Conservation (phyloP, 768 basidiomycete species). For the Epithele typhae region DNA sequence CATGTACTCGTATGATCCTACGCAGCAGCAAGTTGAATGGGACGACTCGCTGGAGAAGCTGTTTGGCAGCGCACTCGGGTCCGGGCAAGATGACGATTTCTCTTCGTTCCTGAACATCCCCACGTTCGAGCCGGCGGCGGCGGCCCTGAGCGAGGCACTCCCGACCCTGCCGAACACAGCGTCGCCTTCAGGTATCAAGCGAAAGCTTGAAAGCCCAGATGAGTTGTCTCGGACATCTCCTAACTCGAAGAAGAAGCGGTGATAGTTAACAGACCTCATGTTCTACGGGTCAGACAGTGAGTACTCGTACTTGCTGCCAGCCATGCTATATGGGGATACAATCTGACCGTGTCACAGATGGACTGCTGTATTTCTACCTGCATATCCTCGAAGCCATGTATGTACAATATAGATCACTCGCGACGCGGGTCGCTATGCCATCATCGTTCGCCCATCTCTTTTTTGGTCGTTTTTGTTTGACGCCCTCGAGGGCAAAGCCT, state of each 20-base stretch:
- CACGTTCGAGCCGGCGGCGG: slow-evolving; percentile 5
- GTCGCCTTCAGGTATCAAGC: slow-evolving; percentile 21
- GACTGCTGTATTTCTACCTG: not conserved
- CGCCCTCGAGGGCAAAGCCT: too few species aligned
- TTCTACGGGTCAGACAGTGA: not conserved
- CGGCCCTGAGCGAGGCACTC: too few species aligned
- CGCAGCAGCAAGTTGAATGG: too few species aligned
- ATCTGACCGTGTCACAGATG: not conserved
- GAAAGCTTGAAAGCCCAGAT: slow-evolving; percentile 27
- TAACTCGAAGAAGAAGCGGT: slow-evolving; percentile 21
- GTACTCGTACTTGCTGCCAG: not conserved
- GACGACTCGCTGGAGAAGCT: too few species aligned
- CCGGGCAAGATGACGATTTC: slow-evolving; percentile 30
- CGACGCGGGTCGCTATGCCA: too few species aligned
- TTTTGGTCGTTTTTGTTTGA: too few species aligned
- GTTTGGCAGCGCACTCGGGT: not conserved
- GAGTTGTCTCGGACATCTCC: slow-evolving; percentile 7
- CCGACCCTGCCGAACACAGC: not conserved
- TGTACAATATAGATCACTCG: not conserved
- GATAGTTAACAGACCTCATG: too few species aligned
- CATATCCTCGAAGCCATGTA: not conserved
- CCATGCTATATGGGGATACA: too few species aligned
- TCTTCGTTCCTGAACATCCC: slow-evolving; percentile 39
- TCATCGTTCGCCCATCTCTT: too few species aligned
- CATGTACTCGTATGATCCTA: too few species aligned